phyloP scores from a whole-genome alignment of 257 asterid genomes.

The Ocimum tenuiflorum region DNA sequence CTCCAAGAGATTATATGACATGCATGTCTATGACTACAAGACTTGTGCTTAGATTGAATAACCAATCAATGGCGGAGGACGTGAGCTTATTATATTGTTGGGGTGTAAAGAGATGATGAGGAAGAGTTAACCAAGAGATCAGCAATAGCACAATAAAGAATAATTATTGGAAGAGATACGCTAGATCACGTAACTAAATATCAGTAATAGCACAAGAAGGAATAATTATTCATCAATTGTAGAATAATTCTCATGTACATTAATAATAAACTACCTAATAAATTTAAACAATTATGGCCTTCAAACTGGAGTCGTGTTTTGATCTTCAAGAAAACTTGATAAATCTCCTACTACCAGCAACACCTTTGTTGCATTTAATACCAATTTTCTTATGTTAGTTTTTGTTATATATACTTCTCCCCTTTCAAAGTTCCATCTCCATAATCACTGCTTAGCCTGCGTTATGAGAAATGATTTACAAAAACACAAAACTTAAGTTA shows the following conservation, averaged over 20 bases:
- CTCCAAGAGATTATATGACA: constrained; percentile 10
- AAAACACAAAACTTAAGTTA: too few species aligned
- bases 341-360: too few species aligned
- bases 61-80: background rate
- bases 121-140: constrained; percentile 10
- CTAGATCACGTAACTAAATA: too few species aligned
- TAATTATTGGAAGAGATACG: too few species aligned
- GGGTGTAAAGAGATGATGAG: constrained; percentile 13
- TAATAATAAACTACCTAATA: background rate
- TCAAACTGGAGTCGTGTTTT: constrained; percentile 1
- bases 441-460: constrained; percentile 34
- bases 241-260: constrained; percentile 6
- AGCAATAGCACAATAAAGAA: too few species aligned
- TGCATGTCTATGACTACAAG: constrained; percentile 17
- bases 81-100: background rate
- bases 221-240: constrained; percentile 1
- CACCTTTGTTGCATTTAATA: too few species aligned
- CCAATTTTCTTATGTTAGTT: background rate
- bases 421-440: background rate
- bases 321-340: constrained; percentile 4
- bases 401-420: background rate
- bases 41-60: constrained; percentile 10
- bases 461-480: background rate
- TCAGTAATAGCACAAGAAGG: too few species aligned
- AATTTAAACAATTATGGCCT: too few species aligned